A percentile compares a stretch with the other conserved stretches of the same genome.
phyloP scores from a whole-genome alignment of 2,329 filamentous ascomycete species.

The Claviceps humidiphila region DNA sequence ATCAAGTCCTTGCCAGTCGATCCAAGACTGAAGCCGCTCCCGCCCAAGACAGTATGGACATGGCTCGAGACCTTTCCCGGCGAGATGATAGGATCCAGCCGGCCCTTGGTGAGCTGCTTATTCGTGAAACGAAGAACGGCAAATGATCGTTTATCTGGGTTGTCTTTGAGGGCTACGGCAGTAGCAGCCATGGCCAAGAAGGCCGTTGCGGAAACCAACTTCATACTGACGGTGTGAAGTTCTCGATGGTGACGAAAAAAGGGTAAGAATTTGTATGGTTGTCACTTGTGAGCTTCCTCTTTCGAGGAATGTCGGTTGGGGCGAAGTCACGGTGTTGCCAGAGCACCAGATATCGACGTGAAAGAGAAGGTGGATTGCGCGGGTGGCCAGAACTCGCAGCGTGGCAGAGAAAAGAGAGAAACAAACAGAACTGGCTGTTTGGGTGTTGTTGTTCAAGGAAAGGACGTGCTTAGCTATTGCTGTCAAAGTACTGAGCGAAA shows the following conservation, averaged over 20 bases:
- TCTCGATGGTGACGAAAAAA: background rate
- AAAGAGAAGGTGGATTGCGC: slow-evolving; percentile 12
- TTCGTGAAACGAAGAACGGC: slow-evolving; percentile 61
- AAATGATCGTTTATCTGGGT: slow-evolving; percentile 36
- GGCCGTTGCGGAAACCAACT: slow-evolving; percentile 17
- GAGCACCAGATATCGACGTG: slow-evolving; percentile 18
- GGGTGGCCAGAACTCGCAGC: slow-evolving; percentile 12
- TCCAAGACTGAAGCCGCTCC: slow-evolving; percentile 50
- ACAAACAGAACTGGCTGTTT: slow-evolving; percentile 16
- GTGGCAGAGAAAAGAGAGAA: slow-evolving; percentile 17
- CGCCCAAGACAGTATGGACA: slow-evolving; percentile 59
- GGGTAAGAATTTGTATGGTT: background rate
- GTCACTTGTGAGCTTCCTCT: background rate
- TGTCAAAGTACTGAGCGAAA: slow-evolving; percentile 5
- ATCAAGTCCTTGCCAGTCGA: slow-evolving; percentile 47
- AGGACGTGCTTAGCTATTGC: slow-evolving; percentile 23
- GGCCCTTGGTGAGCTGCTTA: slow-evolving; percentile 46
- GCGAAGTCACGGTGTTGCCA: slow-evolving; percentile 17
- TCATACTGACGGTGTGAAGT: slow-evolving; percentile 18
- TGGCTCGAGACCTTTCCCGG: slow-evolving; percentile 47
- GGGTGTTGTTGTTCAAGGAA: slow-evolving; percentile 15
- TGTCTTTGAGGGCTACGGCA: slow-evolving; percentile 26
- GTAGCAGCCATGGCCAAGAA: slow-evolving; percentile 26
- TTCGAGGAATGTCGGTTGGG: background rate
- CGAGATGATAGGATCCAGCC: slow-evolving; percentile 54